Percentiles rank a stretch among this genome's conserved stretches.
Evolutionary conservation across 2,329 filamentous ascomycete genomes (phyloP).

Genomic region (Aspergillus pseudonomiae): DNA sequence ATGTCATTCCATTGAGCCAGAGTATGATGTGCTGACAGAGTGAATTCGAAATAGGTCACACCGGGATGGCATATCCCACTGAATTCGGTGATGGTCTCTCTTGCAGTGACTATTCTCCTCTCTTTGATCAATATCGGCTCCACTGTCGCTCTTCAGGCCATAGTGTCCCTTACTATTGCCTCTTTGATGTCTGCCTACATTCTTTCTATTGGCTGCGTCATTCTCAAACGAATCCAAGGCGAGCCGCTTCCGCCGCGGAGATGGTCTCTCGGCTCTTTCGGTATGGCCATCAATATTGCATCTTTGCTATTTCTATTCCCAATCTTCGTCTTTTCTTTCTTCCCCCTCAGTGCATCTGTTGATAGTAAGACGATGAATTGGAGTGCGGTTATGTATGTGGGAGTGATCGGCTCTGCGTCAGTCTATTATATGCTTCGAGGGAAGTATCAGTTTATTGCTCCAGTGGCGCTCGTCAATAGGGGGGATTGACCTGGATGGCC

Average conservation of each 20-base stretch:
- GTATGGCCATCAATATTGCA: conserved; percentile 48
- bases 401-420: conserved; percentile 47
- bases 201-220: conserved; percentile 51
- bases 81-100: conserved; percentile 51
- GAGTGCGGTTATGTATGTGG: conserved; percentile 51
- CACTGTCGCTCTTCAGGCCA: conserved; percentile 47
- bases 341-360: conserved; percentile 42
- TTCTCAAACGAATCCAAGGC: conserved; percentile 46
- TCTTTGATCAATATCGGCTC: conserved; percentile 58
- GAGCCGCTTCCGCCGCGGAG: conserved; percentile 48
- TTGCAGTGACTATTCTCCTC: conserved; percentile 48
- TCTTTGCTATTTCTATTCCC: conserved; percentile 44
- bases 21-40: neutral
- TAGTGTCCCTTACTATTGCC: conserved; percentile 47
- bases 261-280: conserved; percentile 51
- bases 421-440: conserved; percentile 48
- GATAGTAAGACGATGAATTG: conserved; percentile 50
- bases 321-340: conserved; percentile 50
- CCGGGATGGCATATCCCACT: conserved; percentile 49
- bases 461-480: conserved; percentile 40
- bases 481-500: conserved; percentile 12
- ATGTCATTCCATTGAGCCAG: too few species aligned
- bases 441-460: conserved; percentile 44
- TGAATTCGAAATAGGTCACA: conserved; percentile 33
- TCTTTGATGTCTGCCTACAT: conserved; percentile 48